Evolutionary conservation across 2,329 filamentous ascomycete species (phyloP).

Genomic region (Rosellinia necatrix): DNA sequence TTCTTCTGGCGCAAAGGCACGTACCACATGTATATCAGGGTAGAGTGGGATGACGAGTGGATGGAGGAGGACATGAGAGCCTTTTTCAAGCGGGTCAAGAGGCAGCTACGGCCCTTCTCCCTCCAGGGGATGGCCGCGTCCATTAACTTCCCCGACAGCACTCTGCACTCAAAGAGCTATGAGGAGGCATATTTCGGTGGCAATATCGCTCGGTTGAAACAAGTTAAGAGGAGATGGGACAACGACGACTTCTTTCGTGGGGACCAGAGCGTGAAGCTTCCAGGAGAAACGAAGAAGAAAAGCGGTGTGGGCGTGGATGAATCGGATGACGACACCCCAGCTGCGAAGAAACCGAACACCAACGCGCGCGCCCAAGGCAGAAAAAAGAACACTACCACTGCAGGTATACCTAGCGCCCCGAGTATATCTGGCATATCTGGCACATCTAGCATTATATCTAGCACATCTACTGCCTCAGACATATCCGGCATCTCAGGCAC

Average conservation of each 20-base stretch:
- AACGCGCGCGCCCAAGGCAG: too few relatives aligned
- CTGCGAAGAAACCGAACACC: too few relatives aligned
- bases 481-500: too few relatives aligned
- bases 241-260: conserved; percentile 36
- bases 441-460: too few relatives aligned
- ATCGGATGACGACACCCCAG: too few relatives aligned
- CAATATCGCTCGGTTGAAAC: conserved; percentile 33
- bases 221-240: conserved; percentile 40
- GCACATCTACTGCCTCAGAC: too few relatives aligned
- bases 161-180: conserved; percentile 5
- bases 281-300: too few relatives aligned
- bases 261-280: conserved; percentile 33
- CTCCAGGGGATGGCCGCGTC: conserved; percentile 33
- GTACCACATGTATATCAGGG: conserved; percentile 40
- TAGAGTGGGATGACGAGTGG: conserved; percentile 41
- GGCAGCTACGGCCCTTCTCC: conserved; percentile 29
- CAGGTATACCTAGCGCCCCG: too few relatives aligned
- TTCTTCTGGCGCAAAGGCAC: conserved; percentile 39
- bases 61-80: conserved; percentile 39
- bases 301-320: too few relatives aligned
- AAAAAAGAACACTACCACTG: too few relatives aligned
- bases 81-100: conserved; percentile 32
- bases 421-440: too few relatives aligned
- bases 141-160: conserved; percentile 40
- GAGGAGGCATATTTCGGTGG: conserved; percentile 42